phyloP scores from a whole-genome alignment of 2,329 filamentous ascomycete species.

The Trichoderma sp. region DNA sequence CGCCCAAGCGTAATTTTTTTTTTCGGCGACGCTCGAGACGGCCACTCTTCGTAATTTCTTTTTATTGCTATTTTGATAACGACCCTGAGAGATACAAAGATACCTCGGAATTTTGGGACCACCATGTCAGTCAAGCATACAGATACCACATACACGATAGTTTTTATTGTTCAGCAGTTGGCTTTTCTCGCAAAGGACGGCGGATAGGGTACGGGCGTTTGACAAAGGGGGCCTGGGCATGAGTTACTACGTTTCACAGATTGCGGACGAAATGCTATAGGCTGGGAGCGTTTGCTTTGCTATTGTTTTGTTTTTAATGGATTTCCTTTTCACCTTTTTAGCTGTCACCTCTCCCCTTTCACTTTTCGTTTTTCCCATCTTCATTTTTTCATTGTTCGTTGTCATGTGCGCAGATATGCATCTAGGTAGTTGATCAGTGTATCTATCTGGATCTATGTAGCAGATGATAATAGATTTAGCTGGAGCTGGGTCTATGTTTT shows the following conservation, averaged over 20 bases:
- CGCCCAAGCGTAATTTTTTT: slow-evolving; percentile 42
- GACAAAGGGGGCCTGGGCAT: slow-evolving; percentile 17
- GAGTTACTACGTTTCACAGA: slow-evolving; percentile 14
- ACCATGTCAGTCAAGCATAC: slow-evolving; percentile 19
- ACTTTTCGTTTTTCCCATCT: neutral
- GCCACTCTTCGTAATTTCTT: neutral
- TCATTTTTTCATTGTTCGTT: neutral
- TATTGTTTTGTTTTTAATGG: neutral
- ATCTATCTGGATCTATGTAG: slow-evolving; percentile 23
- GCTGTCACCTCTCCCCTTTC: neutral
- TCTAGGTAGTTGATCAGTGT: neutral
- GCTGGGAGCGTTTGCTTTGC: slow-evolving; percentile 20
- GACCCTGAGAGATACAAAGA: slow-evolving; percentile 8
- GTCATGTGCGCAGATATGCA: slow-evolving; percentile 8
- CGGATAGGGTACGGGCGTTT: slow-evolving; percentile 24
- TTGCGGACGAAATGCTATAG: slow-evolving; percentile 26
- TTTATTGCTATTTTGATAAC: neutral
- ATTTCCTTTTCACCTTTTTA: neutral
- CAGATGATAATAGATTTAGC: slow-evolving; percentile 19
- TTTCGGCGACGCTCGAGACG: neutral
- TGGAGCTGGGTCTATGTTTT: neutral
- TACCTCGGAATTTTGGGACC: slow-evolving; percentile 16
- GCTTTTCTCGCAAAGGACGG: slow-evolving; percentile 4
- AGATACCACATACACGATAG: slow-evolving; percentile 28
- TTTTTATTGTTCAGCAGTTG: slow-evolving; percentile 12